Evolutionary conservation across 106 monocot genomes (phyloP), one percentile per base, ranked within the genome.

Genomic region (Dioscorea alata): DNA sequence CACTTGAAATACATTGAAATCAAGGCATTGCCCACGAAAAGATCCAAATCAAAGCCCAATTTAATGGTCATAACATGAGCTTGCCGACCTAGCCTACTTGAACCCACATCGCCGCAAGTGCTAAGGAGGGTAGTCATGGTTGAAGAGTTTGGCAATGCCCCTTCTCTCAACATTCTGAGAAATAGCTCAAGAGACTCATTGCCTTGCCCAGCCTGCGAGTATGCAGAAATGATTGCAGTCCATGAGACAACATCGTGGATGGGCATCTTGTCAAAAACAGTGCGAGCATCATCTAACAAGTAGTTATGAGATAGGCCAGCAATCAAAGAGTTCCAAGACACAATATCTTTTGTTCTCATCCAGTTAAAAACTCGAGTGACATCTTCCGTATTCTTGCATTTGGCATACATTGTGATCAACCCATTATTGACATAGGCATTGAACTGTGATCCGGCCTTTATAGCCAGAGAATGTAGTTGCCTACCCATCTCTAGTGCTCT

Each of bases 1-100:
- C 83, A 90, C 49, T 84, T 90, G 63, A 81, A 76, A 57, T 90
- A 90, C 90, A 90, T 86, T 12, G 65, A 54, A 23, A 90, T 81
- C 69, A 90, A 62, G 22, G 83, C 67, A 53, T 83, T 83, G 25
- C 71, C 69, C n/a, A 86, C 74, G 48, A 83, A 74, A n/a, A 83
- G 52, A 9, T 83, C 81, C 10, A 60, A 28, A 28, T 82, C 79
- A 34, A 69, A 62, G 0, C 85, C 82, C 33, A 85, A 34, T 22
- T 74, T 76, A 60, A 77, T 48, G 4, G 72, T 49, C 49, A 78
- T 31, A 57, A 74, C 69, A 33, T 89, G 89, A 50, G 75, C 59
- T 33, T 82, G 82, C 22, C 60, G 73, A 16, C 85, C 85, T 9
- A 85, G 48, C 64, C 56, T 73, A 1, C 53, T 71, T 12, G 76